These are phyloP conservation scores for Fraxinus americana DNA, from an alignment of 257 asterid genomes.

Conservation along the genomic window DNA sequence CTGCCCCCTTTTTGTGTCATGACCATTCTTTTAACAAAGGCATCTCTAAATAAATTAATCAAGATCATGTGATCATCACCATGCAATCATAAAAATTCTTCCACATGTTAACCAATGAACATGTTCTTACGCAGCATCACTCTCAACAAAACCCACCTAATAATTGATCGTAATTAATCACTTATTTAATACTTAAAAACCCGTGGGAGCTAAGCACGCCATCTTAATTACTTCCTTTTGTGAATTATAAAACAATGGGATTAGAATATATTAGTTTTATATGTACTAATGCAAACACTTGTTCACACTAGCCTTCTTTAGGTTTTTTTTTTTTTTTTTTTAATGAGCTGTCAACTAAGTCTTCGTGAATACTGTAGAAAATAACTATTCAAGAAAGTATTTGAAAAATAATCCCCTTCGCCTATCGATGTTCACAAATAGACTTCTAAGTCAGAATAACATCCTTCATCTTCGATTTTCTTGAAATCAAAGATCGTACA, in stretches of 20 bases:
- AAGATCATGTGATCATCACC: constrained; percentile 40
- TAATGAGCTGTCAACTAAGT: background rate
- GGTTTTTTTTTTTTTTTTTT: background rate
- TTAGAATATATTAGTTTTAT: background rate
- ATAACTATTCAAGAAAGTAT: background rate
- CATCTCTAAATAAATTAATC: constrained; percentile 22
- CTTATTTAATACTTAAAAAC: constrained; percentile 25
- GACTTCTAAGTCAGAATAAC: background rate
- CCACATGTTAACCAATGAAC: constrained; percentile 67
- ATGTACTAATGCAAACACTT: background rate
- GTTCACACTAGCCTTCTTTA: background rate
- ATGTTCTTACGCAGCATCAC: constrained; percentile 45
- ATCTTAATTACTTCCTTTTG: constrained; percentile 17
- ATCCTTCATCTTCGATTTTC: background rate
- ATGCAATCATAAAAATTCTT: constrained; percentile 31
- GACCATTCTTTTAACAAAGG: constrained; percentile 34
- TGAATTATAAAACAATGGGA: background rate
- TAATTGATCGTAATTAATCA: constrained; percentile 32
- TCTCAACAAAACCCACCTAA: constrained; percentile 47
- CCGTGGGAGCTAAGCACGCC: constrained; percentile 31
- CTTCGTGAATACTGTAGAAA: background rate
- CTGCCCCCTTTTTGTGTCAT: constrained; percentile 39
- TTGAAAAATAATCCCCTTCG: background rate
- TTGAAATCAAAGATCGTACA: background rate
- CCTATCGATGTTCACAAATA: background rate